Conservation (phyloP, 2,329 filamentous ascomycete species). For the Westerdykella aurantiaca region DNA sequence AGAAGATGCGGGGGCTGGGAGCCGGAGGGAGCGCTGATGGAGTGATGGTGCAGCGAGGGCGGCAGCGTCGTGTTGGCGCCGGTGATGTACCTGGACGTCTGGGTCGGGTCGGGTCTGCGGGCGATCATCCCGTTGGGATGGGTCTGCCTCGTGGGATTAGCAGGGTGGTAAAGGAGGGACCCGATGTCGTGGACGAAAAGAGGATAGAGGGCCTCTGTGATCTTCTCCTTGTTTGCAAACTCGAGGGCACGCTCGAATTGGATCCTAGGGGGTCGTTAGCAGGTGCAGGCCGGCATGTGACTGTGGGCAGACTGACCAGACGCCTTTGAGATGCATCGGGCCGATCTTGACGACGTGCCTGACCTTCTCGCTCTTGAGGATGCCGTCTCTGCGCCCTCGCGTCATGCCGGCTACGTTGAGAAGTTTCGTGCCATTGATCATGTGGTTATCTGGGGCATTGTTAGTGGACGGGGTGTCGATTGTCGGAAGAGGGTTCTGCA, state of each 20-base stretch:
- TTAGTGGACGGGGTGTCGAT: neutral
- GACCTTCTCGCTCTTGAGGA: conserved; percentile 95
- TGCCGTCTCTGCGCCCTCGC: conserved; percentile 86
- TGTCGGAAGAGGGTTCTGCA: neutral
- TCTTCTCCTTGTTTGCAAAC: conserved; percentile 99
- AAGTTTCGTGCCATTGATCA: conserved; percentile 98
- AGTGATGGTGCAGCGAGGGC: conserved; percentile 67
- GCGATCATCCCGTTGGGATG: conserved; percentile 51
- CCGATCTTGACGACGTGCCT: conserved; percentile 98
- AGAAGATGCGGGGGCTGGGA: conserved; percentile 57
- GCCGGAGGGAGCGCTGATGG: conserved; percentile 56
- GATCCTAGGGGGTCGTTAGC: conserved; percentile 58
- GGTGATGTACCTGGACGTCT: conserved; percentile 51
- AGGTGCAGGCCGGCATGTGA: conserved; percentile 1
- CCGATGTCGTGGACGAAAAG: conserved; percentile 97
- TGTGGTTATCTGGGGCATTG: conserved; percentile 71
- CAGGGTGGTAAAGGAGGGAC: conserved; percentile 85
- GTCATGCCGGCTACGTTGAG: conserved; percentile 98
- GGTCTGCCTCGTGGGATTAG: conserved; percentile 75
- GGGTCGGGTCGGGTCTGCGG: conserved; percentile 35
- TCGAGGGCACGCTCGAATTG: conserved; percentile 96
- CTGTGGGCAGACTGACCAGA: conserved; percentile 19
- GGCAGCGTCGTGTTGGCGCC: conserved; percentile 54
- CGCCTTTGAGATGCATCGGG: conserved; percentile 94
- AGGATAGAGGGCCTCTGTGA: conserved; percentile 89